Evolutionary conservation across 176 grass and related monocot genomes (phyloP), one percentile per base, ranked within the genome.

Genomic region (Triticum urartu): DNA sequence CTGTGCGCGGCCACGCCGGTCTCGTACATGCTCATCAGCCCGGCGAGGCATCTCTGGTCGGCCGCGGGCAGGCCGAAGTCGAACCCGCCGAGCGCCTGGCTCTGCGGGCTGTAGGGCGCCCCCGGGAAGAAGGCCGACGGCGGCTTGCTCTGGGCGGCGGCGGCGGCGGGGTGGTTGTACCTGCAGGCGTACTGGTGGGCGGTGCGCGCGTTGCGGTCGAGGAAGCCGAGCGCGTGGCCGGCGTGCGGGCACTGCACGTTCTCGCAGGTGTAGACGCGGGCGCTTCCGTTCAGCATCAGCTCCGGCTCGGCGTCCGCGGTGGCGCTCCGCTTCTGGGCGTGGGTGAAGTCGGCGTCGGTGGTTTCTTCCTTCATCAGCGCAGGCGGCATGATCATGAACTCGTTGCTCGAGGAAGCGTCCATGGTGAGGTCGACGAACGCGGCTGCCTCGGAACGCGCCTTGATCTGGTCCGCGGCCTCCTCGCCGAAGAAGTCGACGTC

Each of bases 1-100:
- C 73, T 80, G 74, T 78, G 34, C 13, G 81, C 62, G 32, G 68
- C 68, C 28, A 83, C 88, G 86, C 75, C 91, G 48, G 58, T 56
- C n/a, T 93, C 87, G 48, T 95, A 95, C 81, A 93, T 84, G 83
- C 56, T 81, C 94, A 95, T 95, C 72, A 95, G 90, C 67, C 87
- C 91, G 13, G 78, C 79, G 72, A 95, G 92, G 13, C 91, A 93
- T 64, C 87, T 89, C 61, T 95, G 84, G 12, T 83, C 93, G 64
- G 93, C 86, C 26, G 82, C 30, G 58, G 93, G 88, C 11, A 95
- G 18, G 34, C 84, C 81, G 54, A 90, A 89, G 71, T 88, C 89
- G 11, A 90, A 38, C 2, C 79, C 68, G 13, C 47, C 85, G 5
- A 85, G 47, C 35, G 80, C 43, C 38, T 85, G 78, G 59, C 52